Conservation (phyloP, 129 eudicot genomes). For the Cynara cardunculus region DNA sequence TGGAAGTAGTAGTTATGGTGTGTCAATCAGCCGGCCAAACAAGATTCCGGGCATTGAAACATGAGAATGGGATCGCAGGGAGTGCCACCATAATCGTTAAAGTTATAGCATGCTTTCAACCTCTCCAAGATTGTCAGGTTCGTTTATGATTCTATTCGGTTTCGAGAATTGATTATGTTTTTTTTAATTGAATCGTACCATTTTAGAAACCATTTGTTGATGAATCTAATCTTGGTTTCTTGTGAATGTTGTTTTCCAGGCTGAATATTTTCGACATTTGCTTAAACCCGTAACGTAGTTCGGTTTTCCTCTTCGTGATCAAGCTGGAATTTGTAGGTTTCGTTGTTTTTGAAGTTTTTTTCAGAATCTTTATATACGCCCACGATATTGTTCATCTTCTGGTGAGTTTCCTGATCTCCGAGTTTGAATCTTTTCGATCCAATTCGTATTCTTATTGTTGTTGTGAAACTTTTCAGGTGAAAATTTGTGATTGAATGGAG, state of each 20-base stretch:
- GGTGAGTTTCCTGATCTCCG: constrained; percentile 27
- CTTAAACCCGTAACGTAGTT: constrained; percentile 95
- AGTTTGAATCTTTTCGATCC: constrained; percentile 5
- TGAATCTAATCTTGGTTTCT: constrained; percentile 24
- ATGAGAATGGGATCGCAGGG: constrained; percentile 88
- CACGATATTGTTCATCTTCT: constrained; percentile 15
- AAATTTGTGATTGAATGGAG: constrained; percentile 60
- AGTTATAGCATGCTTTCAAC: constrained; percentile 98
- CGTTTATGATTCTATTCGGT: constrained; percentile 8
- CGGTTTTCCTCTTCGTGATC: constrained; percentile 31
- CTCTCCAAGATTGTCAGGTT: constrained; percentile 95
- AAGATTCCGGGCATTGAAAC: constrained; percentile 91
- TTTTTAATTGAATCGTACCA: neutral
- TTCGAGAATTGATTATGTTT: neutral
- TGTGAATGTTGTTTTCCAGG: constrained; percentile 52
- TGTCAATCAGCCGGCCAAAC: constrained; percentile 97
- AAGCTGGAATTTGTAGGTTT: constrained; percentile 58
- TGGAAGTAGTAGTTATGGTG: constrained; percentile 91
- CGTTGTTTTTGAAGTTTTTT: constrained; percentile 36
- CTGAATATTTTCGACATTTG: constrained; percentile 86
- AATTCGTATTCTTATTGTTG: constrained; percentile 2
- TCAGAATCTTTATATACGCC: constrained; percentile 28
- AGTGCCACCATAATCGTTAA: constrained; percentile 86
- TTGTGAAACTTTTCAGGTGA: constrained; percentile 37
- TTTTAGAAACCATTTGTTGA: neutral